Conservation (phyloP, 208 protist genomes). For the Leishmania arabica region DNA sequence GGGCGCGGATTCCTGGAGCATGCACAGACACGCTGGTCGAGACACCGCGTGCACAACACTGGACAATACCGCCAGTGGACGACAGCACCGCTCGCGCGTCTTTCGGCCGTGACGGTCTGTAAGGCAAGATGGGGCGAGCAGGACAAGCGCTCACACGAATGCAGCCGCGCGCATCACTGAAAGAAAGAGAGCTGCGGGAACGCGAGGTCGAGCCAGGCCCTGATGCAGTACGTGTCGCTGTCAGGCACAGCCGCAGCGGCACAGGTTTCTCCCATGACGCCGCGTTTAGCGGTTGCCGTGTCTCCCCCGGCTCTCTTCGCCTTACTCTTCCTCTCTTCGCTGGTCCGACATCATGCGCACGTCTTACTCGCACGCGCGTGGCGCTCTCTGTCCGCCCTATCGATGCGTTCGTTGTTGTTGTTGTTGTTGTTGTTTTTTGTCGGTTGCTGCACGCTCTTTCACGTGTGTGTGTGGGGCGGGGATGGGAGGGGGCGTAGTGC, state of each 20-base stretch:
- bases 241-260: neutral
- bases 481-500: neutral
- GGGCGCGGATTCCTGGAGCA: neutral
- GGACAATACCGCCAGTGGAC: too few species aligned
- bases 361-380: neutral
- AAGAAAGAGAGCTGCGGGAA: neutral
- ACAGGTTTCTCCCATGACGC: neutral
- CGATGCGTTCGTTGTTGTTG: neutral
- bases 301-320: neutral
- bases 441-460: neutral
- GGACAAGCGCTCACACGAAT: neutral
- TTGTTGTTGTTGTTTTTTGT: neutral
- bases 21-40: too few species aligned
- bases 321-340: neutral
- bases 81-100: neutral
- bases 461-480: neutral
- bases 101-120: neutral
- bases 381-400: neutral
- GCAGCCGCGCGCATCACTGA: neutral
- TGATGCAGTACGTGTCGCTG: neutral
- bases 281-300: neutral
- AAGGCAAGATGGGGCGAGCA: neutral
- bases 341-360: neutral
- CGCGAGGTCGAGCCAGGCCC: neutral
- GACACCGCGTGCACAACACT: too few species aligned